Conservation (phyloP, 257 asterid species). For the Nicotiana paniculata region DNA sequence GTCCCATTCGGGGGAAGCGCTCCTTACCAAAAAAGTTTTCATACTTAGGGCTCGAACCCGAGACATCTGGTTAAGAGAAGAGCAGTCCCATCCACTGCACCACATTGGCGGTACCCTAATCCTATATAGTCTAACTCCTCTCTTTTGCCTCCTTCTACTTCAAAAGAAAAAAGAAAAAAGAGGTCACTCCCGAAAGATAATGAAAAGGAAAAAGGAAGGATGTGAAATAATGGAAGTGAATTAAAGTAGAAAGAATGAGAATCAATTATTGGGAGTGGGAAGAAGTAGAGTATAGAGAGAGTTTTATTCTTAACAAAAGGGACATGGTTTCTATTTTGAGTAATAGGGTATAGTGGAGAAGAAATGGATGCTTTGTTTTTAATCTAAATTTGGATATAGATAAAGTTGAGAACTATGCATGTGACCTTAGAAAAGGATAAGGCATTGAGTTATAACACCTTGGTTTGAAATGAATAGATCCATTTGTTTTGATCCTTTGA, state of each 20-base stretch:
- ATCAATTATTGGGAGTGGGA: constrained; percentile 9
- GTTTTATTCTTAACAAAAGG: background rate
- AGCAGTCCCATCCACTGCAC: too few relatives aligned
- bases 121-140: background rate
- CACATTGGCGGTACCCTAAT: background rate
- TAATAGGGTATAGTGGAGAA: constrained; percentile 1
- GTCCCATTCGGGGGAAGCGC: too few relatives aligned
- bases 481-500: background rate
- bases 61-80: too few relatives aligned
- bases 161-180: background rate
- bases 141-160: background rate
- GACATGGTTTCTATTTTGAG: constrained; percentile 5
- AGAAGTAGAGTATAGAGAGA: background rate
- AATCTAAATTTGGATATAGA: background rate
- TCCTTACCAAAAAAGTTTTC: too few relatives aligned
- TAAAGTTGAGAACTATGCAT: constrained; percentile 12
- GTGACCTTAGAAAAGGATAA: constrained; percentile 9
- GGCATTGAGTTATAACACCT: background rate
- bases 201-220: background rate
- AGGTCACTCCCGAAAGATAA: background rate
- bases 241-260: constrained; percentile 14
- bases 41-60: too few relatives aligned
- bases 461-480: background rate
- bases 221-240: background rate
- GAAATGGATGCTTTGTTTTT: constrained; percentile 9